Conservation (phyloP, 495 filamentous ascomycete genomes). For the Talaromyces nanjingensis region DNA sequence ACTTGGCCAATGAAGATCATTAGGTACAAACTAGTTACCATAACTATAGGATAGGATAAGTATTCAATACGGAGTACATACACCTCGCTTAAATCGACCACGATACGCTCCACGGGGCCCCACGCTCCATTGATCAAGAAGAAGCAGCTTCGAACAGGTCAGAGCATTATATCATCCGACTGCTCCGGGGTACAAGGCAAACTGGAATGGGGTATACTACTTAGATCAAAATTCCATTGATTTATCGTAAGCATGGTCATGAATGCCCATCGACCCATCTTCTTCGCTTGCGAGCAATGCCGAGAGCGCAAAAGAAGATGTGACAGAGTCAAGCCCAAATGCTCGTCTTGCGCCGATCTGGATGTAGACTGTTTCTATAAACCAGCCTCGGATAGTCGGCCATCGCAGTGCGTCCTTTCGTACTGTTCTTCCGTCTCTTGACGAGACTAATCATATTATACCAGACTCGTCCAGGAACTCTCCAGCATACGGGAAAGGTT, state of each 20-base stretch:
- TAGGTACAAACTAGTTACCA: not conserved
- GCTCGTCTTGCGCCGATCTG: not conserved
- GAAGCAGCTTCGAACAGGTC: not conserved
- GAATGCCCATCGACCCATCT: not conserved
- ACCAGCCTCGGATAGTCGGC: not conserved
- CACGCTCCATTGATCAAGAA: not conserved
- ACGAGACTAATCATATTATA: not conserved
- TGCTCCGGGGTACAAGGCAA: not conserved
- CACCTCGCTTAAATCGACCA: not conserved
- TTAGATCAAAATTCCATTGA: not conserved
- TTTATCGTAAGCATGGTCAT: not conserved
- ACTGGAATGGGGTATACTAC: not conserved
- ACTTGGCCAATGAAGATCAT: not conserved
- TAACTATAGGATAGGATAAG: not conserved
- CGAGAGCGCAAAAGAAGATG: conserved; percentile 4
- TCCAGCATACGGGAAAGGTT: conserved; percentile 1
- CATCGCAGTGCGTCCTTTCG: not conserved
- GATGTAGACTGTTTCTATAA: conserved; percentile 4
- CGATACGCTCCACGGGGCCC: not conserved
- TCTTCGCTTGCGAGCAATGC: conserved; percentile 3
- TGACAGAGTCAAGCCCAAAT: conserved; percentile 1
- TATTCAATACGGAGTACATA: not conserved
- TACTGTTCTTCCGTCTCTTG: not conserved
- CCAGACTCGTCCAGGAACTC: not conserved
- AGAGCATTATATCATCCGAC: conserved; percentile 4